Base-by-base conservation (phyloP, 495 filamentous ascomycete genomes). In the Trichoderma parareesei region DNA sequence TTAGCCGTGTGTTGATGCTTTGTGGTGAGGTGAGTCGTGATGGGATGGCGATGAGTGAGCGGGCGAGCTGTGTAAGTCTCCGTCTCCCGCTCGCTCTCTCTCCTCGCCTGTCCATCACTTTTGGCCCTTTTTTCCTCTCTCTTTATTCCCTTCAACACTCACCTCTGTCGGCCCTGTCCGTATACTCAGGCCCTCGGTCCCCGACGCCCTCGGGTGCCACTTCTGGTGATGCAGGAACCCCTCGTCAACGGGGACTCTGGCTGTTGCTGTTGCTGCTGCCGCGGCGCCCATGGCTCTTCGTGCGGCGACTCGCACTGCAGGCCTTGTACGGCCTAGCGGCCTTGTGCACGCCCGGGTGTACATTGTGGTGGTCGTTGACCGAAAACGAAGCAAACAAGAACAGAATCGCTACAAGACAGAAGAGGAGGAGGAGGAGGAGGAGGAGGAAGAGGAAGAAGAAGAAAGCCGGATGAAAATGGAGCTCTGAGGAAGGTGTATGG, bases 161-260 rank as follows among this genome's bases (percentile, higher is more conserved):
- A 75, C 73, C 62, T 75, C 72, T 35, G 9, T 48, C 16, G 71
- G 69, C 1, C 73, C 73, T 65, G 71, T 67, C 0, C 35, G 61
- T 65, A 71, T 73, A 53, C 71, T 75, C 67, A 71, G 18, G 44
- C 43, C 44, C 43, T 64, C 60, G 4, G 60, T 61, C 38, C 60
- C 60, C 38, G 20, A 10, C 3, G 18, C 2, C 60, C 41, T 42
- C 60, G 41, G 38, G 16, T 40, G 38, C 38, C 60, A 43, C 46
- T 49, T 18, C 8, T 18, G 46, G 16, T n/a, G 13, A 13, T 49
- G 46, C 46, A 49, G 16, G 7, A 18, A 49, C 1, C 46, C 18
- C 46, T 49, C 46, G 5, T 42, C 60, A 61, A 61, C 16, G 4
- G 33, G 13, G 6, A 7, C 6, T 8, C 20, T 38, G 13, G 59